Evolutionary conservation across 2,329 filamentous ascomycete genomes (phyloP).

Genomic region (Talaromyces sp.): DNA sequence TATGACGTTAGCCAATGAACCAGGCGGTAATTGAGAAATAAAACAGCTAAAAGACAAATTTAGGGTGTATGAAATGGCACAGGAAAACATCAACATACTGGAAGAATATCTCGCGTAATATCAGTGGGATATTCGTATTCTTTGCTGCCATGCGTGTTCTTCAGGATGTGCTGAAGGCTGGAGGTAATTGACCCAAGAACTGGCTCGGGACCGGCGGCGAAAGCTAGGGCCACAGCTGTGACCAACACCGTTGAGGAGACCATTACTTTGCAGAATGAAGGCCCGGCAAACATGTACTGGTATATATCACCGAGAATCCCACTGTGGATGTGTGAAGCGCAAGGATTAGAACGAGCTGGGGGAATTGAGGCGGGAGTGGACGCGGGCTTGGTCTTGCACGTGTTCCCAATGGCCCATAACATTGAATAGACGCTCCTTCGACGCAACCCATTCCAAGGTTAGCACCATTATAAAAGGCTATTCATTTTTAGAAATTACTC

Average conservation of each 20-base stretch:
- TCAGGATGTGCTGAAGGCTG: slow-evolving; percentile 58
- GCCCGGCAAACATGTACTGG: not conserved
- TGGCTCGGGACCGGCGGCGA: slow-evolving; percentile 26
- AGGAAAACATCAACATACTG: slow-evolving; percentile 43
- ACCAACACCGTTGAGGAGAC: slow-evolving; percentile 16
- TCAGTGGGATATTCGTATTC: slow-evolving; percentile 64
- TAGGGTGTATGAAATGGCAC: not conserved
- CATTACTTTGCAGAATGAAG: not conserved
- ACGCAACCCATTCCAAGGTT: too few relatives aligned
- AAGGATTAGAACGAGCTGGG: not conserved
- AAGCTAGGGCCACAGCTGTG: slow-evolving; percentile 23
- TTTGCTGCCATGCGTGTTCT: slow-evolving; percentile 55
- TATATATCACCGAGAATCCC: not conserved
- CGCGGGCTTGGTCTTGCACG: slow-evolving; percentile 3
- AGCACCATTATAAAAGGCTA: too few relatives aligned
- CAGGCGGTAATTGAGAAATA: not conserved
- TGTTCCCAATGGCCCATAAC: not conserved
- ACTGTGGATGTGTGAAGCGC: not conserved
- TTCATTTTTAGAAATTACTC: too few relatives aligned
- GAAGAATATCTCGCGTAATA: slow-evolving; percentile 62
- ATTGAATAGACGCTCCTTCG: too few relatives aligned
- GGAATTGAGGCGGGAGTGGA: slow-evolving; percentile 6
- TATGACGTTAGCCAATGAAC: slow-evolving; percentile 14
- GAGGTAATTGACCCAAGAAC: slow-evolving; percentile 40
- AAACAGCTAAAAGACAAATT: not conserved